These are phyloP conservation scores for Russula griseocarnosa DNA, from an alignment of 768 basidiomycete species.

Conservation along the genomic window DNA sequence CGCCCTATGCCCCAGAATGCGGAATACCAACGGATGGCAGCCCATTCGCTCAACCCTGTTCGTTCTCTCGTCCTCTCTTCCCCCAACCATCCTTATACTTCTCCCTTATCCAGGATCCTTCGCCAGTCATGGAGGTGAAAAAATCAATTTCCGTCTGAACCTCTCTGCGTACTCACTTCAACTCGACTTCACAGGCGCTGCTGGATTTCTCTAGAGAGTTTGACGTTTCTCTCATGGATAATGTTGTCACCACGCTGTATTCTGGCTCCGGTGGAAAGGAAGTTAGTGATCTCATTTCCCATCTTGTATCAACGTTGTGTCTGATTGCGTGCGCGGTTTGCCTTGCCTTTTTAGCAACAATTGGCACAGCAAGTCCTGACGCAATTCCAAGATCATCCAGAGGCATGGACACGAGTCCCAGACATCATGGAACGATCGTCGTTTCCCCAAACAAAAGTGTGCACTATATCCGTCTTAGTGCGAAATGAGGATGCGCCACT, in stretches of 20 bases:
- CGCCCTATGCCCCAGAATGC: constrained; percentile 27
- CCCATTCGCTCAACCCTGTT: constrained; percentile 8
- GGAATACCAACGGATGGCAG: constrained; percentile 25
- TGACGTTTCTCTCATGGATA: constrained; percentile 89
- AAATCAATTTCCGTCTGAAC: not conserved
- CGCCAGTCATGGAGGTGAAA: constrained; percentile 19
- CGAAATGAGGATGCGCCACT: constrained; percentile 4
- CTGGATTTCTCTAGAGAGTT: constrained; percentile 94
- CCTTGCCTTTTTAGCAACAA: constrained; percentile 65
- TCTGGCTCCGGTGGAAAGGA: constrained; percentile 71
- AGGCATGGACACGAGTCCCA: constrained; percentile 96
- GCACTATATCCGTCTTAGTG: not conserved
- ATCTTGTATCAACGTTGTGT: not conserved
- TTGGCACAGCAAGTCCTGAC: constrained; percentile 90
- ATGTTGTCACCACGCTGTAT: constrained; percentile 90
- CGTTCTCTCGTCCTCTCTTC: constrained; percentile 2
- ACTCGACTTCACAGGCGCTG: constrained; percentile 52
- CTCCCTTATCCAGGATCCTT: constrained; percentile 6
- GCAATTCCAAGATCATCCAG: constrained; percentile 93
- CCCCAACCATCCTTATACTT: not conserved
- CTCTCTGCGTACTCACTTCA: not conserved
- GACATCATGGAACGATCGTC: constrained; percentile 82
- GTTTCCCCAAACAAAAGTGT: constrained; percentile 83
- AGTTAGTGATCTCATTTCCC: constrained; percentile 44
- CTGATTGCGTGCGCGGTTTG: constrained; percentile 19